phyloP scores from a whole-genome alignment of 495 filamentous ascomycete species.

The Hyaloscypha bicolor region DNA sequence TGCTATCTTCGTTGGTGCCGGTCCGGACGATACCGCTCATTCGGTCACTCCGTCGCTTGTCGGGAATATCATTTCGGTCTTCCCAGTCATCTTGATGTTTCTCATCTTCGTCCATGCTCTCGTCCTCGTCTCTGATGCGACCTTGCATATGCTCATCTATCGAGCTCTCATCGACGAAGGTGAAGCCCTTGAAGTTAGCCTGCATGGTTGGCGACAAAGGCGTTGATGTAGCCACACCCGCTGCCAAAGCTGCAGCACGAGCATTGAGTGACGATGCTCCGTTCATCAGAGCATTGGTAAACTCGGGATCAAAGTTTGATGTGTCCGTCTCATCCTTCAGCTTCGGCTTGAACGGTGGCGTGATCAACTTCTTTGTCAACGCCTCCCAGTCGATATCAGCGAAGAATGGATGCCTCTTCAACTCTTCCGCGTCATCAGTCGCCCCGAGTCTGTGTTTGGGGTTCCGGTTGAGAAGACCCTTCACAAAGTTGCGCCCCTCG shows the following conservation, averaged over 20 bases:
- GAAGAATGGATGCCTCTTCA: slow-evolving; percentile 95
- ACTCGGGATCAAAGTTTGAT: slow-evolving; percentile 98
- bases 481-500: slow-evolving; percentile 96
- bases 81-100: slow-evolving; percentile 45
- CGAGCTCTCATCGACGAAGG: slow-evolving; percentile 95
- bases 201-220: slow-evolving; percentile 93
- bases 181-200: slow-evolving; percentile 97
- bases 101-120: slow-evolving; percentile 59
- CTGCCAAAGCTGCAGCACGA: slow-evolving; percentile 76
- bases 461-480: slow-evolving; percentile 94
- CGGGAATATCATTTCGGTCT: slow-evolving; percentile 40
- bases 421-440: slow-evolving; percentile 87
- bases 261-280: slow-evolving; percentile 84
- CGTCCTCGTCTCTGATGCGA: slow-evolving; percentile 72
- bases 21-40: slow-evolving; percentile 78
- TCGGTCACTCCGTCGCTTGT: slow-evolving; percentile 54
- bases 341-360: slow-evolving; percentile 98
- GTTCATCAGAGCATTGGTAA: slow-evolving; percentile 84
- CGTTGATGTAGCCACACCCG: slow-evolving; percentile 78
- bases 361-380: slow-evolving; percentile 83
- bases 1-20: slow-evolving; percentile 64
- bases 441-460: slow-evolving; percentile 94
- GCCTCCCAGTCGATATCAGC: slow-evolving; percentile 89
- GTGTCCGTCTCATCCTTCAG: slow-evolving; percentile 93
- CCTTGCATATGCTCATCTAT: slow-evolving; percentile 85